Evolutionary conservation across 257 asterid species (phyloP).

Genomic region (Solanum ossicruentum): DNA sequence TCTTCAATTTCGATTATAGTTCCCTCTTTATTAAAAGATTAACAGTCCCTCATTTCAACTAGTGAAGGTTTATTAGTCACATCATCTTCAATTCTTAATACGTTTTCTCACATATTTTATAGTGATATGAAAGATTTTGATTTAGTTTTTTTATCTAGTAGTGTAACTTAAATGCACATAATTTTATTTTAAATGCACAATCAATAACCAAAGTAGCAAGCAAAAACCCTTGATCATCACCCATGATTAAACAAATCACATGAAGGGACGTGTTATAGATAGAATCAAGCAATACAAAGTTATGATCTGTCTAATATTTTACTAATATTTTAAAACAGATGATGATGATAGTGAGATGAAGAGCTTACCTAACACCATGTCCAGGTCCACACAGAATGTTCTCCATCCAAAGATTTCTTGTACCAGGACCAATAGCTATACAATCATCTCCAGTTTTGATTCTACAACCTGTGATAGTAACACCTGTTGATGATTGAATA

Average conservation of each 20-base stretch:
- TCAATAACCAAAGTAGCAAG: neutral
- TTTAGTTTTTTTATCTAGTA: neutral
- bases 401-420: slow-evolving; percentile 48
- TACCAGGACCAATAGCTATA: slow-evolving; percentile 59
- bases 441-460: slow-evolving; percentile 59
- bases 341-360: neutral
- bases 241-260: neutral
- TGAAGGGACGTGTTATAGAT: too few relatives aligned
- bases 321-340: neutral
- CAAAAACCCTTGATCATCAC: neutral
- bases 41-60: neutral
- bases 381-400: slow-evolving; percentile 63
- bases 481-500: slow-evolving; percentile 40
- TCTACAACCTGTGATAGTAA: slow-evolving; percentile 18
- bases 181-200: neutral
- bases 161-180: neutral
- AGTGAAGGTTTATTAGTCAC: neutral
- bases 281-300: neutral
- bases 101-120: neutral
- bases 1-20: too few relatives aligned
- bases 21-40: neutral
- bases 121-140: neutral
- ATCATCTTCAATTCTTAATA: neutral
- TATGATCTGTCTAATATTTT: neutral
- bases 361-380: slow-evolving; percentile 47